Percentiles rank a stretch among this genome's conserved stretches.
These are phyloP conservation scores for Cryptococcus deneoformans DNA, from an alignment of 1,284 basidiomycete genomes.

Conservation along the genomic window DNA sequence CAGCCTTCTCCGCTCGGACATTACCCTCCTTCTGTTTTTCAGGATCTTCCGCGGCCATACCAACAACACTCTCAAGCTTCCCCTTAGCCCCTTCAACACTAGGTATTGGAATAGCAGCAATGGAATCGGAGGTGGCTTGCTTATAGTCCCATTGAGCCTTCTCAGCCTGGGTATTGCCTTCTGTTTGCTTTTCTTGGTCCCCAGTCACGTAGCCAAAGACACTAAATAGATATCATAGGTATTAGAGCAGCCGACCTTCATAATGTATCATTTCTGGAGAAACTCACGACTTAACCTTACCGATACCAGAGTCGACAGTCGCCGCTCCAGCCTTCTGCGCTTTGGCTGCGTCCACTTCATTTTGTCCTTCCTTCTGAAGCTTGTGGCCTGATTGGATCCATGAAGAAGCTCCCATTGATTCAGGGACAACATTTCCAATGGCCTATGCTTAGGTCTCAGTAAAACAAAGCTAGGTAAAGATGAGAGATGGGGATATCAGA, in stretches of 20 bases:
- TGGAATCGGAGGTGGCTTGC: constrained; percentile 25
- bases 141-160: constrained; percentile 43
- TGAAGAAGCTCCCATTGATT: constrained; percentile 18
- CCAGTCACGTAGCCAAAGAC: constrained; percentile 45
- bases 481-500: neutral
- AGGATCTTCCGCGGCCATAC: constrained; percentile 43
- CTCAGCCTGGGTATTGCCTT: constrained; percentile 46
- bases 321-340: constrained; percentile 34
- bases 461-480: too few species aligned
- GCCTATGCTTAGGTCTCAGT: constrained; percentile 11
- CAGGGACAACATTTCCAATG: constrained; percentile 33
- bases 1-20: constrained; percentile 39
- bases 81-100: constrained; percentile 37
- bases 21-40: constrained; percentile 48
- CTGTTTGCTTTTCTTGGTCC: constrained; percentile 36
- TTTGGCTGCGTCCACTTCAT: constrained; percentile 43
- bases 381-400: constrained; percentile 35
- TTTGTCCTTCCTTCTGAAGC: constrained; percentile 31
- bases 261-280: neutral
- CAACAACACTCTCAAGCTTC: constrained; percentile 41
- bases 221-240: constrained; percentile 11
- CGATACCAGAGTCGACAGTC: constrained; percentile 31
- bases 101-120: constrained; percentile 22
- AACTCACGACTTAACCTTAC: constrained; percentile 46
- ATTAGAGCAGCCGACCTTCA: neutral